phyloP scores from a whole-genome alignment of 805 yeast genomes.

The Teunomyces atbi region DNA sequence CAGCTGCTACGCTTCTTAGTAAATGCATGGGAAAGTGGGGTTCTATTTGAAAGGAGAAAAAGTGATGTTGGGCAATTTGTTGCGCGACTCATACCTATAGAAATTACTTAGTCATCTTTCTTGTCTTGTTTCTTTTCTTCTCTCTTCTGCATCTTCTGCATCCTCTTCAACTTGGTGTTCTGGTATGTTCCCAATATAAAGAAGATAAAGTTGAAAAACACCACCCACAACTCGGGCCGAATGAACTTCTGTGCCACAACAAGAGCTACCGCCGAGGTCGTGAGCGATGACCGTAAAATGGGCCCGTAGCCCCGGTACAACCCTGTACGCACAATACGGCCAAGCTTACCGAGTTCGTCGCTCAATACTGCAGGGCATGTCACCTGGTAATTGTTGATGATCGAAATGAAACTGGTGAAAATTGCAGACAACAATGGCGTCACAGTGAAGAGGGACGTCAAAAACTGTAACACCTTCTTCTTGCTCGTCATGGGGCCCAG shows the following conservation, averaged over 20 bases:
- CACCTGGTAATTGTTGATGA: conserved; percentile 42
- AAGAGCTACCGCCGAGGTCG: conserved; percentile 52
- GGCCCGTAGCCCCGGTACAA: conserved; percentile 43
- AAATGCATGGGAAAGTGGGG: not conserved
- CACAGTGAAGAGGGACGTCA: conserved; percentile 50
- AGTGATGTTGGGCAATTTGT: too few species aligned
- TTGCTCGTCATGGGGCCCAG: conserved; percentile 36
- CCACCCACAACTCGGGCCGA: conserved; percentile 62
- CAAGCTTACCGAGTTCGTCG: conserved; percentile 10
- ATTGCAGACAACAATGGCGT: conserved; percentile 52
- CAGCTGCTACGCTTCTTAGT: not conserved
- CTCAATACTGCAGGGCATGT: conserved; percentile 11
- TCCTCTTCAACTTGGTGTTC: conserved; percentile 52
- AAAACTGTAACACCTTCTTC: conserved; percentile 48
- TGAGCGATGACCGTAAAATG: conserved; percentile 52
- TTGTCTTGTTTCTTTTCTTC: conserved; percentile 9
- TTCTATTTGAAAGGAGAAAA: too few species aligned
- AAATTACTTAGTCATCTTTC: conserved; percentile 4
- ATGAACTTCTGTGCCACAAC: conserved; percentile 56
- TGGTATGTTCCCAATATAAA: conserved; percentile 62
- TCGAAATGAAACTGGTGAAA: conserved; percentile 51
- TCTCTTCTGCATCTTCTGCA: conserved; percentile 15
- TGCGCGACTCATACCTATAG: too few species aligned
- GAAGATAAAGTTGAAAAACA: conserved; percentile 56
- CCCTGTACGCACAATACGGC: conserved; percentile 24